Conservation (phyloP, 257 asterid species). For the Solanum commersonii region DNA sequence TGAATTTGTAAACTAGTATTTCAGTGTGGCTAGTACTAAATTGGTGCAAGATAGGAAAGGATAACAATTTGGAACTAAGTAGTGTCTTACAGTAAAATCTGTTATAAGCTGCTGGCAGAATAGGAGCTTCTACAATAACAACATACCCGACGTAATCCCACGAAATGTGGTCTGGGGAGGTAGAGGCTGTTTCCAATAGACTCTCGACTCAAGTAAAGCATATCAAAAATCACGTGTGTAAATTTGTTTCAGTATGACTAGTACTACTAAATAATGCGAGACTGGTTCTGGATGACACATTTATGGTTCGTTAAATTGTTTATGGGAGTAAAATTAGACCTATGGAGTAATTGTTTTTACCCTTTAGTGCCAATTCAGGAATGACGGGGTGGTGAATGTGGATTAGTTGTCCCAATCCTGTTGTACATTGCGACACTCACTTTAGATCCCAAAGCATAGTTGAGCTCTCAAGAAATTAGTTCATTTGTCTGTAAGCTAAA, state of each 20-base stretch:
- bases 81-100: background rate
- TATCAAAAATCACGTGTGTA: rapidly evolving
- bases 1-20: background rate
- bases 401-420: background rate
- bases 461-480: background rate
- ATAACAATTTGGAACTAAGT: background rate
- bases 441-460: background rate
- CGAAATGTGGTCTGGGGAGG: background rate
- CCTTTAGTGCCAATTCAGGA: background rate
- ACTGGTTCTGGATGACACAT: background rate
- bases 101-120: background rate
- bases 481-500: background rate
- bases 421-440: background rate
- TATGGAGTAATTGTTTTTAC: background rate
- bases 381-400: background rate
- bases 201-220: background rate
- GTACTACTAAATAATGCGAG: background rate
- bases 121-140: background rate
- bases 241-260: background rate
- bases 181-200: background rate
- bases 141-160: rapidly evolving
- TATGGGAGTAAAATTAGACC: background rate
- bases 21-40: background rate
- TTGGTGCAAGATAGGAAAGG: background rate
- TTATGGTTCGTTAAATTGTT: background rate